A percentile compares a stretch with the other conserved stretches of the same genome.
Conservation (phyloP, 495 filamentous ascomycete genomes). For the Darksidea phi region DNA sequence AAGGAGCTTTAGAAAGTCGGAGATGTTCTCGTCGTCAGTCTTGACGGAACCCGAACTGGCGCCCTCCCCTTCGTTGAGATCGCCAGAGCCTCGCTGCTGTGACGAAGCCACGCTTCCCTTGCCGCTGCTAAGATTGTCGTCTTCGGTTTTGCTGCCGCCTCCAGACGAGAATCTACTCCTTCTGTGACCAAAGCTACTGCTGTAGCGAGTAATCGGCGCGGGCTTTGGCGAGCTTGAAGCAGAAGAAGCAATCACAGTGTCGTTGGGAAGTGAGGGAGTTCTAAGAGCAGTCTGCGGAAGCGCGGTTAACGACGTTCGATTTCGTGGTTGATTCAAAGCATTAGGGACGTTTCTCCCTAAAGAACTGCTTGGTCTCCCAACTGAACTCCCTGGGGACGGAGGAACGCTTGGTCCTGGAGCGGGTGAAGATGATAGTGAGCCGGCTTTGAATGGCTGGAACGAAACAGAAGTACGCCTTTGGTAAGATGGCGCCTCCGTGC, state of each 20-base stretch:
- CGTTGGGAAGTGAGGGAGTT: constrained; percentile 52
- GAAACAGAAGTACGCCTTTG: constrained; percentile 81
- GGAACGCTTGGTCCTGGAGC: constrained; percentile 55
- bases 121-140: constrained; percentile 83
- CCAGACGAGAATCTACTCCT: constrained; percentile 72
- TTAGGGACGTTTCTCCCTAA: constrained; percentile 52
- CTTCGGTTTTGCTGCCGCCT: constrained; percentile 68
- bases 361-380: constrained; percentile 48
- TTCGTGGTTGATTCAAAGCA: constrained; percentile 61
- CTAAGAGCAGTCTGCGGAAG: constrained; percentile 66
- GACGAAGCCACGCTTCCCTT: constrained; percentile 83
- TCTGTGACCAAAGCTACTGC: constrained; percentile 86
- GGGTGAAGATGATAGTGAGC: constrained; percentile 89
- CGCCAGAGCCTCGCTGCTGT: constrained; percentile 80
- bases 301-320: constrained; percentile 63
- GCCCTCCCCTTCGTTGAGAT: constrained; percentile 65
- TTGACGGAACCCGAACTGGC: constrained; percentile 77
- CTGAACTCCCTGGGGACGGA: constrained; percentile 62
- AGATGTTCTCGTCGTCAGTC: constrained; percentile 86
- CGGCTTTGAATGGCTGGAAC: constrained; percentile 93
- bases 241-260: constrained; percentile 60
- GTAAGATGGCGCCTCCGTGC: constrained; percentile 51
- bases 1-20: constrained; percentile 84
- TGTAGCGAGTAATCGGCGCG: constrained; percentile 65
- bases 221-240: constrained; percentile 73